Evolutionary conservation across 345 rosid genomes (phyloP), one percentile per base, ranked within the genome.

Genomic region (Citrus mangshanensis): DNA sequence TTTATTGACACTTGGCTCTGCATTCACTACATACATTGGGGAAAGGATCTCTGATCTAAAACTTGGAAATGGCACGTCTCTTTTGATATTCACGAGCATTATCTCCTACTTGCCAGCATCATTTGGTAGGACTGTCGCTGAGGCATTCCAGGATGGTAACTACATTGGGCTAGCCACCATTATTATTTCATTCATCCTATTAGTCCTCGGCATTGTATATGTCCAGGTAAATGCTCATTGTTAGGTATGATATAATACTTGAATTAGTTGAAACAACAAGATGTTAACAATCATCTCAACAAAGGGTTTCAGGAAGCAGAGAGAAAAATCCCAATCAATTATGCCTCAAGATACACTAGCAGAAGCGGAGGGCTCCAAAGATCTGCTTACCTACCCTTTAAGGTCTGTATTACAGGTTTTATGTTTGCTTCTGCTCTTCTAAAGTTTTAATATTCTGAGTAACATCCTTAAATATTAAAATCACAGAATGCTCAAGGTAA

Each of bases 101-200:
- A 89, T 96, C 84, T 96, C 99, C 62, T 96, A 96, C 88, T 85
- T 94, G 85, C 99, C 99, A 9, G 95, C 99, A 77, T 96, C 99
- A 63, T 89, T 96, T 81, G 99, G 99, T 78, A 87, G 93, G 90
- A 94, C 98, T 16, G 85, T 88, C 63, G 83, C 95, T 24, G 84
- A 96, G 76, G 98, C 93, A 35, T 91, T 86, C 79, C 92, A 93
- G 81, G 98, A 93, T 84, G 97, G 98, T 73, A 94, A 96, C 90
- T 96, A 92, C 80, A 68, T 80, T 72, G 99, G 99, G 81, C 97
- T 96, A 25, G 86, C 79, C n/a, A 76, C 93, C 55, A 89, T 89
- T 68, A 56, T 94, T 78, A 77, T 88, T 80, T 92, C 97, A 9
- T 94, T 96, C 82, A 79, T 91, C 82, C 86, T 94, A 13, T 84